These are phyloP conservation scores for Solidago caesia DNA, from an alignment of 129 eudicot species.

Conservation along the genomic window DNA sequence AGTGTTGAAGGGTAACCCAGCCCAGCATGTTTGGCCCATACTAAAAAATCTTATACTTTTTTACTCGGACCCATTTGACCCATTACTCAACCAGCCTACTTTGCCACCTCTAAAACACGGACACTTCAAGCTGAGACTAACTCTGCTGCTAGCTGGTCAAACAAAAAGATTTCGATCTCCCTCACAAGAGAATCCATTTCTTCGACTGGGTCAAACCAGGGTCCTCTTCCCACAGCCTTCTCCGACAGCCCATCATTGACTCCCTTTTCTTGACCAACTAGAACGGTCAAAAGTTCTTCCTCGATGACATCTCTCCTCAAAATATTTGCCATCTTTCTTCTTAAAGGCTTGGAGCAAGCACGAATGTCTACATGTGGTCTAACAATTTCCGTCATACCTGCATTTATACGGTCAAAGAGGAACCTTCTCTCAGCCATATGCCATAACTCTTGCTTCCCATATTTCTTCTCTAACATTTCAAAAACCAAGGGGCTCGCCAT, in stretches of 20 bases:
- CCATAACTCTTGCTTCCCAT: conserved; percentile 61
- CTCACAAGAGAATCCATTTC: conserved; percentile 44
- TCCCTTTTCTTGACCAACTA: conserved; percentile 51
- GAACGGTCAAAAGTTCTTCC: conserved; percentile 57
- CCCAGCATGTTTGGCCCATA: neutral
- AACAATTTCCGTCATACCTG: conserved; percentile 48
- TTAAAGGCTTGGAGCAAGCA: conserved; percentile 29
- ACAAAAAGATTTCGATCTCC: conserved; percentile 56
- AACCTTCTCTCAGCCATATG: conserved; percentile 59
- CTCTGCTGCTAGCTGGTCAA: conserved; percentile 59
- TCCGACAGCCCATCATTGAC: conserved; percentile 41
- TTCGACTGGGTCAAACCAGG: conserved; percentile 54
- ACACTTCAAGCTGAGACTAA: conserved; percentile 25
- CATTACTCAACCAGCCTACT: conserved; percentile 12
- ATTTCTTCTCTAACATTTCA: conserved; percentile 74
- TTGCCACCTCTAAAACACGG: neutral
- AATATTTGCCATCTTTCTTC: conserved; percentile 29
- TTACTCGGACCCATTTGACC: neutral
- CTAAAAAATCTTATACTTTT: neutral
- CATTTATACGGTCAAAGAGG: conserved; percentile 73
- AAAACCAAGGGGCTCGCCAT: conserved; percentile 49
- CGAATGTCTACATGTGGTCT: conserved; percentile 32
- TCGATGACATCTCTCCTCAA: conserved; percentile 50
- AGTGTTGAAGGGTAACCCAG: neutral
- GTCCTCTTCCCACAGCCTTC: conserved; percentile 52